Evolutionary conservation across 2,329 filamentous ascomycete genomes (phyloP).

Genomic region (Exophiala xenobiotica): DNA sequence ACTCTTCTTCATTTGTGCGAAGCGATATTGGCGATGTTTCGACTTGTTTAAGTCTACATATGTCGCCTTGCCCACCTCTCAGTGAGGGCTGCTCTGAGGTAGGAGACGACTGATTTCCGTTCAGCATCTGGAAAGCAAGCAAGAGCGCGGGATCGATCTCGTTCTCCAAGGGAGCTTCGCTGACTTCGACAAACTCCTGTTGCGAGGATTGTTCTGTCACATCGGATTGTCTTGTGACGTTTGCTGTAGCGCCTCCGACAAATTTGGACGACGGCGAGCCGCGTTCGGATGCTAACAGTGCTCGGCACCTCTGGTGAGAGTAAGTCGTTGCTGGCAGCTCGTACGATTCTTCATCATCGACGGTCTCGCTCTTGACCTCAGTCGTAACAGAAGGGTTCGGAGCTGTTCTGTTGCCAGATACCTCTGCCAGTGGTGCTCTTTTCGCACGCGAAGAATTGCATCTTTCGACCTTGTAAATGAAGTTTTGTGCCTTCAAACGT

Average conservation of each 20-base stretch:
- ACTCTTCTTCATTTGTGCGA: neutral
- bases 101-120: neutral
- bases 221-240: neutral
- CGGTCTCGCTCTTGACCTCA: neutral
- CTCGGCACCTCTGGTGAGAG: conserved; percentile 17
- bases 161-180: neutral
- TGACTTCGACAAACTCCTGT: conserved; percentile 10
- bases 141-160: conserved; percentile 17
- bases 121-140: conserved; percentile 17
- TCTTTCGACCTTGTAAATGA: conserved; percentile 15
- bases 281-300: conserved; percentile 9
- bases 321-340: conserved; percentile 13
- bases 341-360: conserved; percentile 9
- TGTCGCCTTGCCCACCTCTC: conserved; percentile 15
- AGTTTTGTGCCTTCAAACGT: conserved; percentile 24
- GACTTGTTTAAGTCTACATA: conserved; percentile 8
- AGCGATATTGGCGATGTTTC: neutral
- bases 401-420: conserved; percentile 2
- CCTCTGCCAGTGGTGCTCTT: conserved; percentile 1
- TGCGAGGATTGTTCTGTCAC: conserved; percentile 9
- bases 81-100: conserved; percentile 2
- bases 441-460: neutral
- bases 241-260: neutral
- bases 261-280: neutral
- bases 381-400: neutral